Conservation (phyloP, 2,329 filamentous ascomycete species). For the Fonsecaea multimorphosa region DNA sequence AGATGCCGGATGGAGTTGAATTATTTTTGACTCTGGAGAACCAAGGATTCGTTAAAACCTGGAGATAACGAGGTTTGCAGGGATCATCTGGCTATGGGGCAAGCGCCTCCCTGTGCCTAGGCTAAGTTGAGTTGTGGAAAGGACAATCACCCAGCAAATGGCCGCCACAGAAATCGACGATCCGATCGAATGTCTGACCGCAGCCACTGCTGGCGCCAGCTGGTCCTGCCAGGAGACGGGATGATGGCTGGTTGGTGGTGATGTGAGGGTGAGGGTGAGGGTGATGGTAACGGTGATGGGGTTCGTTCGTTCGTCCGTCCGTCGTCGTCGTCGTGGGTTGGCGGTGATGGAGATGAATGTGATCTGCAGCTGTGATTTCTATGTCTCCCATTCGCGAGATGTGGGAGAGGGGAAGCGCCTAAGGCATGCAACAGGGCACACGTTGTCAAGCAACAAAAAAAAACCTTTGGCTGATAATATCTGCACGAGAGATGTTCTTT, state of each 20-base stretch:
- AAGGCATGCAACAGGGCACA: background rate
- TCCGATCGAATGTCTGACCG: background rate
- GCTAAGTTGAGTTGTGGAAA: constrained; percentile 2
- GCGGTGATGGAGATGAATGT: background rate
- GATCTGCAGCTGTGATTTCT: background rate
- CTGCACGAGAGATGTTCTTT: background rate
- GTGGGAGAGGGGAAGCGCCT: constrained; percentile 2
- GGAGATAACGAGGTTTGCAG: constrained; percentile 15
- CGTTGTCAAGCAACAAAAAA: constrained; percentile 1
- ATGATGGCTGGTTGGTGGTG: background rate
- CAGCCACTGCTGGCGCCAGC: background rate
- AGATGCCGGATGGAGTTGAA: constrained; percentile 7
- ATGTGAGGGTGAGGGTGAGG: background rate
- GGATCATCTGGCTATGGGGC: constrained; percentile 3
- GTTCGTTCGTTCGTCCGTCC: too few species aligned
- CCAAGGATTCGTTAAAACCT: constrained; percentile 8
- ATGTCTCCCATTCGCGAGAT: background rate
- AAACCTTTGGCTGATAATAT: constrained; percentile 1
- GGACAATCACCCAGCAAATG: too few species aligned
- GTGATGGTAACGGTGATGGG: too few species aligned
- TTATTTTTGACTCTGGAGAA: constrained; percentile 8
- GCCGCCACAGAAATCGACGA: background rate
- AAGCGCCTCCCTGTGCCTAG: constrained; percentile 3
- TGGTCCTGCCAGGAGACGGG: background rate
- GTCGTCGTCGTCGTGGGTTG: too few species aligned